Evolutionary conservation across 1,284 basidiomycete genomes (phyloP), one percentile per base, ranked within the genome.

Genomic region (Meira nashicola): DNA sequence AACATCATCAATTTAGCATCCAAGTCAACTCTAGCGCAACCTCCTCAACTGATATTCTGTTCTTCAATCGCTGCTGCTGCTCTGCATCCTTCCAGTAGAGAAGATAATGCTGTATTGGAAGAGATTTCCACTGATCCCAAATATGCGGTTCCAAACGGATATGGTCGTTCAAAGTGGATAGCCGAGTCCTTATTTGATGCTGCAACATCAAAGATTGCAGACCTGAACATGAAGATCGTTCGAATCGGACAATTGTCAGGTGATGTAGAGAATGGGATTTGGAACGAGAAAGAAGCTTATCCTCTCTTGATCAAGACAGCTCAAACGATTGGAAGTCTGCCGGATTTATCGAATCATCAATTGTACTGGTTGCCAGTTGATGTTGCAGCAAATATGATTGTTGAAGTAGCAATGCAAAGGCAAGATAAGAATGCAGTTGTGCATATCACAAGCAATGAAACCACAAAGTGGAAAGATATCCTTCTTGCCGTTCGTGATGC

Each of bases 281-380:
- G 85, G 85, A 86, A 86, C 73, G 81, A 83, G 63, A 84, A 82
- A 1, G 85, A 85, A 71, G 84, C 83, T 4, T 82, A 63, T 63
- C 70, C 70, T 2, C 68, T 83, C 51, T 77, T 83, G 62, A 78
- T 82, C 68, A 70, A 65, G 9, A 73, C 82, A 4, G 82, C 81
- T 40, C 77, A 82, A 39, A 80, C 78, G 2, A 68, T 83, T 8
- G 80, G 81, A 0, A 72, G 80, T 1, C 79, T 86, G 2, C 86
- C 85, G 0, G 62, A 71, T 23, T 47, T 49, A 7, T 28, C 33
- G 37, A 17, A 19, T 15, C 60, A 71, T 43, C 67, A 74, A 28
- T 79, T 81, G 1, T 82, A 82, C 11, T 87, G 85, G 85, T 78
- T 86, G 1, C 84, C 84, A 0, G 83, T 86, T 48, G 82, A 86